A percentile compares a stretch with the other conserved stretches of the same genome.
phyloP scores from a whole-genome alignment of 1,284 basidiomycete species.

The Irpex lacteus region DNA sequence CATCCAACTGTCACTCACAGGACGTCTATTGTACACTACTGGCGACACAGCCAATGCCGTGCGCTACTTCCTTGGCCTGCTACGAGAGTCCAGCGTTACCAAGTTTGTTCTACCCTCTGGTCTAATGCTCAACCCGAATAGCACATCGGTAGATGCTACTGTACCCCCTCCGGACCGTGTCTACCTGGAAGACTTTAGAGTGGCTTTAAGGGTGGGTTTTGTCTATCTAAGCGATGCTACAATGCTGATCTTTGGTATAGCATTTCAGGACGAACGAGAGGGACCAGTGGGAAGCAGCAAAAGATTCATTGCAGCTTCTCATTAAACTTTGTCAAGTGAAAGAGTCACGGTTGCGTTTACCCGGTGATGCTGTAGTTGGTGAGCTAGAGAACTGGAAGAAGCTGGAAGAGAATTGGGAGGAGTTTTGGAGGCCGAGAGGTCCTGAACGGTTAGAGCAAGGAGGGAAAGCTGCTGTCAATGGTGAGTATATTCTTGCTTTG shows the following conservation, averaged over 20 bases:
- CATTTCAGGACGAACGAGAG: slow-evolving; percentile 59
- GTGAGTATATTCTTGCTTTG: slow-evolving; percentile 34
- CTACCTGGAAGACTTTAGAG: slow-evolving; percentile 74
- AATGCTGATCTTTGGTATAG: slow-evolving; percentile 32
- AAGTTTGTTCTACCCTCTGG: neutral
- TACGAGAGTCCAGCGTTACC: slow-evolving; percentile 37
- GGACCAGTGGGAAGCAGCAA: slow-evolving; percentile 31
- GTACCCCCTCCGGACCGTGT: slow-evolving; percentile 49
- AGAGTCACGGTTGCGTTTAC: slow-evolving; percentile 53
- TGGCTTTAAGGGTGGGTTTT: slow-evolving; percentile 62
- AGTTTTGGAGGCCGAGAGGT: slow-evolving; percentile 56
- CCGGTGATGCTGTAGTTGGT: slow-evolving; percentile 43
- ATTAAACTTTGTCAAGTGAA: slow-evolving; percentile 54
- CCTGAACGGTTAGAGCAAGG: slow-evolving; percentile 50
- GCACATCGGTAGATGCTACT: neutral
- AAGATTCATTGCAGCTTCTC: slow-evolving; percentile 49
- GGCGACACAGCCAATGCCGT: slow-evolving; percentile 73
- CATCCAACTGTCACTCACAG: slow-evolving; percentile 33
- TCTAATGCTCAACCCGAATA: slow-evolving; percentile 6
- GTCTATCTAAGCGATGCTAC: neutral
- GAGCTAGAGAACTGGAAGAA: slow-evolving; percentile 51
- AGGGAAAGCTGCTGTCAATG: slow-evolving; percentile 60
- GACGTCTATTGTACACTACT: slow-evolving; percentile 73
- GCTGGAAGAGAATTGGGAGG: slow-evolving; percentile 61
- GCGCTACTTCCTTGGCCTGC: slow-evolving; percentile 59